Percentiles rank a stretch among this genome's conserved stretches.
Evolutionary conservation across 2,329 filamentous ascomycete species (phyloP).

Genomic region (Paecilomyces formosus): DNA sequence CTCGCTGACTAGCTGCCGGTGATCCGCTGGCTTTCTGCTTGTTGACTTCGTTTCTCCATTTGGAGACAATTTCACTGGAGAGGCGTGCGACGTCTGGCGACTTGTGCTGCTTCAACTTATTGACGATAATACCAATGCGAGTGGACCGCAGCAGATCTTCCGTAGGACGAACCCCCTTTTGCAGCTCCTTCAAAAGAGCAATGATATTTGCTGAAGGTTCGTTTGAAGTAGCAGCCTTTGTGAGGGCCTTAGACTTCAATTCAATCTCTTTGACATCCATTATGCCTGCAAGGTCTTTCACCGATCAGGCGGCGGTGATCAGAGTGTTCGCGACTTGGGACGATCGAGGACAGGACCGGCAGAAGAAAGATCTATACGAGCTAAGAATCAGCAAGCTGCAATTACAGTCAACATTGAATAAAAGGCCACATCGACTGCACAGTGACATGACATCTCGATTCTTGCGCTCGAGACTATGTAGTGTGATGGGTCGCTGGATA

Average conservation of each 20-base stretch:
- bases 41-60: slow-evolving; percentile 45
- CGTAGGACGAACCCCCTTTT: slow-evolving; percentile 72
- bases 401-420: no score
- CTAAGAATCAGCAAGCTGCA: neutral
- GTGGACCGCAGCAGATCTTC: slow-evolving; percentile 87
- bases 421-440: no score
- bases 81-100: slow-evolving; percentile 63
- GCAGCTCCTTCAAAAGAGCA: slow-evolving; percentile 67
- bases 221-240: slow-evolving; percentile 68
- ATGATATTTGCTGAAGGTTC: slow-evolving; percentile 68
- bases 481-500: neutral
- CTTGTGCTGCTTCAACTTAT: slow-evolving; percentile 76
- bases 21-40: slow-evolving; percentile 39
- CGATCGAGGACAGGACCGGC: neutral
- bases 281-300: slow-evolving; percentile 8
- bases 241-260: slow-evolving; percentile 67
- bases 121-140: slow-evolving; percentile 83
- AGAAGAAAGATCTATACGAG: neutral
- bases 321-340: neutral
- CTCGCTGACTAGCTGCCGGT: slow-evolving; percentile 29
- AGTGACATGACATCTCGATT: no score
- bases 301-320: neutral
- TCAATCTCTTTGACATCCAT: slow-evolving; percentile 82
- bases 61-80: slow-evolving; percentile 75
- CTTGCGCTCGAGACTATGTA: no score